A percentile compares a stretch with the other conserved stretches of the same genome.
Conservation (phyloP, 2,329 filamentous ascomycete genomes). For the Thelonectria olida region DNA sequence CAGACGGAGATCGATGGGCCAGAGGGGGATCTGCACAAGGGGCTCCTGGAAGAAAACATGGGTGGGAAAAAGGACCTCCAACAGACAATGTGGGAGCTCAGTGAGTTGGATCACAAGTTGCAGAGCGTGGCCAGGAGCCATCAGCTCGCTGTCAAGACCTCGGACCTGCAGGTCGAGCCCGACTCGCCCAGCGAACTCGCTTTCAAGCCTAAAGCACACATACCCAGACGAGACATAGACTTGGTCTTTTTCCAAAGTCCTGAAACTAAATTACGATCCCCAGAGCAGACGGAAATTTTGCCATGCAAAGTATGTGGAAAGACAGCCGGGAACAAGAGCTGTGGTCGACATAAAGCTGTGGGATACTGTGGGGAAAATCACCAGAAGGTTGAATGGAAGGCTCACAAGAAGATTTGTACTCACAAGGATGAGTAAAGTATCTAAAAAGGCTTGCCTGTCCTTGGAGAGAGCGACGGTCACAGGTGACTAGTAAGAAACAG, state of each 20-base stretch:
- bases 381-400: no score
- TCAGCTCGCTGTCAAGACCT: constrained; percentile 56
- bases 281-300: constrained; percentile 33
- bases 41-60: constrained; percentile 25
- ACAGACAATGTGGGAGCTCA: constrained; percentile 54
- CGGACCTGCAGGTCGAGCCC: constrained; percentile 37
- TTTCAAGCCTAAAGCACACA: constrained; percentile 22
- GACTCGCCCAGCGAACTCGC: neutral
- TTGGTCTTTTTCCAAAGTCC: constrained; percentile 12
- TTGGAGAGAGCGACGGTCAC: no score
- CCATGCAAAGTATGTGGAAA: no score
- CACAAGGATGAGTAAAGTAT: no score
- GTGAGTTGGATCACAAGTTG: constrained; percentile 58
- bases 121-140: constrained; percentile 55
- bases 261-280: constrained; percentile 8
- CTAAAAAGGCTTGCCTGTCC: no score
- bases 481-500: no score
- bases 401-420: no score
- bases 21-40: neutral
- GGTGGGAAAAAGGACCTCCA: constrained; percentile 46
- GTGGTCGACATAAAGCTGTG: no score
- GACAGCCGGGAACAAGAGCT: no score
- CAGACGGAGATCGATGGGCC: constrained; percentile 2
- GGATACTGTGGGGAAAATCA: no score
- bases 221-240: no score